Conservation (phyloP, 2,329 filamentous ascomycete genomes). For the Aureobasidium pullulans region DNA sequence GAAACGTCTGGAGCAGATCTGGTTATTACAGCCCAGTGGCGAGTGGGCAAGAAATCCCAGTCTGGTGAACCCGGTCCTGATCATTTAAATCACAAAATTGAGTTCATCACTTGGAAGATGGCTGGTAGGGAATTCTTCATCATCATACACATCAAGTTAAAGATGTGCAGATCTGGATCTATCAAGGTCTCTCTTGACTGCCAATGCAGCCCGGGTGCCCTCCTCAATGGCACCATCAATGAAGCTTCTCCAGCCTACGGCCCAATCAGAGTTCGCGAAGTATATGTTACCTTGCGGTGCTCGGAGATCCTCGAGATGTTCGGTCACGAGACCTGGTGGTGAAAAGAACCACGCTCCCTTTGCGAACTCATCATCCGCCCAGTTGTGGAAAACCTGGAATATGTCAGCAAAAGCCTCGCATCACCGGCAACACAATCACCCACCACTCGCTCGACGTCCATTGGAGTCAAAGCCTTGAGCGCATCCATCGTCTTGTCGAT, state of each 20-base stretch:
- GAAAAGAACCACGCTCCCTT: conserved; percentile 25
- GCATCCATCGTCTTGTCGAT: conserved; percentile 6
- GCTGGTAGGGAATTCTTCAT: neutral
- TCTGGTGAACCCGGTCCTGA: conserved; percentile 9
- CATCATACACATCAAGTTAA: neutral
- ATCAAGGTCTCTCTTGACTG: conserved; percentile 3
- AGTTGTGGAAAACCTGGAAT: conserved; percentile 21
- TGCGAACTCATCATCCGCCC: conserved; percentile 25
- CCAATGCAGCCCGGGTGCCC: conserved; percentile 19
- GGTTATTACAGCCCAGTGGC: conserved; percentile 19
- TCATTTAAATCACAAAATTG: neutral
- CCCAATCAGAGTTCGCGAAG: conserved; percentile 30
- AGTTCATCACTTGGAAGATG: neutral
- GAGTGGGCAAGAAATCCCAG: conserved; percentile 11
- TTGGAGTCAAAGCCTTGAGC: neutral
- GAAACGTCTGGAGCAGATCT: conserved; percentile 28
- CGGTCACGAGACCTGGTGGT: conserved; percentile 13
- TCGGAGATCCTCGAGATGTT: conserved; percentile 23
- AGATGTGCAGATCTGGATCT: neutral
- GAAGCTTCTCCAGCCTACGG: conserved; percentile 29
- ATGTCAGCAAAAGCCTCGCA: neutral
- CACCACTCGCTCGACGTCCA: conserved; percentile 6
- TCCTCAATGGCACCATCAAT: conserved; percentile 31
- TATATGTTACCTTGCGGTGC: conserved; percentile 23
- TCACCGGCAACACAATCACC: neutral